Conservation (phyloP, 257 asterid genomes). For the Voacanga thouarsii region DNA sequence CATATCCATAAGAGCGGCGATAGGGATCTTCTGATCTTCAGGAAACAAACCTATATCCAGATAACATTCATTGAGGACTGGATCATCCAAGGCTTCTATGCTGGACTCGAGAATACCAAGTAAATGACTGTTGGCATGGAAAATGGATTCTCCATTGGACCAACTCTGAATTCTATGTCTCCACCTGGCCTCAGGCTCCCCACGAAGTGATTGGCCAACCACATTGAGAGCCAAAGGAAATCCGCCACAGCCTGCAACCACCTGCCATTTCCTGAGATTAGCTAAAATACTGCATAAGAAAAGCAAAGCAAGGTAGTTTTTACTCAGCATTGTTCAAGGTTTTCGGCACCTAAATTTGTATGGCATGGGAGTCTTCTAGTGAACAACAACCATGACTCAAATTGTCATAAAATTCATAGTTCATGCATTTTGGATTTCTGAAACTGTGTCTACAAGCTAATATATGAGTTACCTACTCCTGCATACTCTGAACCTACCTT, state of each 20-base stretch:
- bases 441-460: not conserved
- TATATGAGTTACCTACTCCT: too few relatives aligned
- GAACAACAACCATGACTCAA: too few relatives aligned
- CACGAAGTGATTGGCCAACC: slow-evolving; percentile 29
- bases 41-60: slow-evolving; percentile 35
- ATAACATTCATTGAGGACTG: slow-evolving; percentile 25
- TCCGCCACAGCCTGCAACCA: slow-evolving; percentile 32
- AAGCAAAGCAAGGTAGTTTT: not conserved
- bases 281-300: not conserved
- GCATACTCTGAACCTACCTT: slow-evolving; percentile 23
- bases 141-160: slow-evolving; percentile 27
- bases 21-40: slow-evolving; percentile 37
- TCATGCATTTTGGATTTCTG: not conserved
- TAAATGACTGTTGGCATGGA: slow-evolving; percentile 16
- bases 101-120: slow-evolving; percentile 30
- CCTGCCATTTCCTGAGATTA: slow-evolving; percentile 17
- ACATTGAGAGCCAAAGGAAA: slow-evolving; percentile 40
- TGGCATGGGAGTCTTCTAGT: too few relatives aligned
- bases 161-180: slow-evolving; percentile 13
- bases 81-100: slow-evolving; percentile 25
- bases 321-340: too few relatives aligned
- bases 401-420: not conserved
- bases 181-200: slow-evolving; percentile 29
- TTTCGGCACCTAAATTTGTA: too few relatives aligned
- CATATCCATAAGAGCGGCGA: slow-evolving; percentile 30